These are phyloP conservation scores for Sporothrix pseudoabietina DNA, from an alignment of 2,329 filamentous ascomycete genomes.

Conservation along the genomic window DNA sequence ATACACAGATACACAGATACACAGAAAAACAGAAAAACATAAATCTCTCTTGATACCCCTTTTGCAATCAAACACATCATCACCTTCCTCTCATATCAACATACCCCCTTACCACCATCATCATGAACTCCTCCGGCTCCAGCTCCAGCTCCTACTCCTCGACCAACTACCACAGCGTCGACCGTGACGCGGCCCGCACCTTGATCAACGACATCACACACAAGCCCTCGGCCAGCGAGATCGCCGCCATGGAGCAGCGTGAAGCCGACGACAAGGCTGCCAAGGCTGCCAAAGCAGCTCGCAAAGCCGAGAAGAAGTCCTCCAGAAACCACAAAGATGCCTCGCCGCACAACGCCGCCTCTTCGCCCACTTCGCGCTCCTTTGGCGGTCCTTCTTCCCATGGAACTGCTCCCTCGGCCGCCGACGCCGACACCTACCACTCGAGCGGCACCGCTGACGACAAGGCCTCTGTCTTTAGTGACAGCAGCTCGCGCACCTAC, in stretches of 20 bases:
- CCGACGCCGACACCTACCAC: background rate
- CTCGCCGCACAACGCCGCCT: background rate
- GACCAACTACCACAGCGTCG: conserved; percentile 19
- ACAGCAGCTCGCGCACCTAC: conserved; percentile 35
- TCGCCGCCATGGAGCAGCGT: conserved; percentile 20
- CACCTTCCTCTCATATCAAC: background rate
- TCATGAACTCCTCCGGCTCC: conserved; percentile 1
- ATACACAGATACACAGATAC: background rate
- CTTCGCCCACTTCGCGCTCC: background rate
- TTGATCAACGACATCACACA: conserved; percentile 28
- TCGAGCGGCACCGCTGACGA: conserved; percentile 25
- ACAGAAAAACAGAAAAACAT: too few species aligned
- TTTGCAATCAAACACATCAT: background rate
- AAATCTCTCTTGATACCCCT: background rate
- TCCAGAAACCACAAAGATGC: conserved; percentile 26
- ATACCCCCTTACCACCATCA: background rate
- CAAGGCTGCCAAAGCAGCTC: conserved; percentile 18
- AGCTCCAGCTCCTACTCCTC: background rate
- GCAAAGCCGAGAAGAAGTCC: conserved; percentile 25
- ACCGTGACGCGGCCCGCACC: conserved; percentile 15
- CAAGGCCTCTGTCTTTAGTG: conserved; percentile 37
- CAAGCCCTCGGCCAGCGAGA: conserved; percentile 23
- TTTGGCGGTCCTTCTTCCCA: background rate
- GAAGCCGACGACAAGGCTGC: conserved; percentile 24
- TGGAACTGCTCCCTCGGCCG: background rate